These are phyloP conservation scores for Pogostemon cablin DNA, from an alignment of 257 asterid species.

Conservation along the genomic window DNA sequence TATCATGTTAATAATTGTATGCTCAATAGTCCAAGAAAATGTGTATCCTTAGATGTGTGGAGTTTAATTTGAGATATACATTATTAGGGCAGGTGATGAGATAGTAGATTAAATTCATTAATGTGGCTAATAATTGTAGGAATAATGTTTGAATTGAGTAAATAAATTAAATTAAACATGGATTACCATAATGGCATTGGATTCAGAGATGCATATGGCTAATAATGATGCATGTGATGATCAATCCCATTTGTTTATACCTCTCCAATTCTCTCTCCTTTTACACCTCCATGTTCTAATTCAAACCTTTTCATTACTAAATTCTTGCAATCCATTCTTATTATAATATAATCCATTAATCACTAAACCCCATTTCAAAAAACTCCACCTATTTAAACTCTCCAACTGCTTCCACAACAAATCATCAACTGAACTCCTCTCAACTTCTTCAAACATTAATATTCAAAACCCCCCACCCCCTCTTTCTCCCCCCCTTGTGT, in stretches of 20 bases:
- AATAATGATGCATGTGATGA: slow-evolving; percentile 57
- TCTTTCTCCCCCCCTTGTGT: slow-evolving; percentile 9
- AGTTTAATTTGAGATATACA: not conserved
- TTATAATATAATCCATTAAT: not conserved
- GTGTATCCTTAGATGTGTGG: no score
- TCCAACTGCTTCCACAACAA: slow-evolving; percentile 28
- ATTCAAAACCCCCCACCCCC: not conserved
- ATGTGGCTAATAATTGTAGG: slow-evolving; percentile 39
- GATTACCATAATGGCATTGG: slow-evolving; percentile 35
- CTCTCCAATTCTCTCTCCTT: slow-evolving; percentile 26
- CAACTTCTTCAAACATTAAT: not conserved
- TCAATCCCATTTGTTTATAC: slow-evolving; percentile 39
- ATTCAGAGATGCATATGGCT: slow-evolving; percentile 45
- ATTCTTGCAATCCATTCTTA: slow-evolving; percentile 28
- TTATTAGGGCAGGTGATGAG: slow-evolving; percentile 14
- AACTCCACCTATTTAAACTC: slow-evolving; percentile 47
- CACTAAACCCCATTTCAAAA: not conserved
- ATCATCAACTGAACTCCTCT: slow-evolving; percentile 19
- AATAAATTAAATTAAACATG: not conserved
- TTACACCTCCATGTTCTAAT: slow-evolving; percentile 42
- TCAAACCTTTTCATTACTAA: slow-evolving; percentile 27
- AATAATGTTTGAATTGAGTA: slow-evolving; percentile 30
- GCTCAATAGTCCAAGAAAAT: no score
- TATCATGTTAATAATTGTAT: no score
- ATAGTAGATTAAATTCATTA: no score